Evolutionary conservation across 108 stramenopile species (phyloP).

Genomic region (Mayamaea pseudoterrestris): DNA sequence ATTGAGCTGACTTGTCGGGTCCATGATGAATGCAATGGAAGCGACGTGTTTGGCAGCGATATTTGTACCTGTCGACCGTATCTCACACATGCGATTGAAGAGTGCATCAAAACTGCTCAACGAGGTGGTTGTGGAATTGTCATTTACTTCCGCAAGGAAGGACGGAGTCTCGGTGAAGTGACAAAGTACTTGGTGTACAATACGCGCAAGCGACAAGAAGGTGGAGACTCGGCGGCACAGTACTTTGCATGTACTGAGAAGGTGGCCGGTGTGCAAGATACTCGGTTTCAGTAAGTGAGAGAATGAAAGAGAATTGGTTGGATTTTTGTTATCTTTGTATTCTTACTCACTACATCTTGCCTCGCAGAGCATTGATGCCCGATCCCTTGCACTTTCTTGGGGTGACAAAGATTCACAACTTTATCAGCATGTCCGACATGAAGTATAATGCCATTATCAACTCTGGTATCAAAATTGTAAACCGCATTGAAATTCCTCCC

Average conservation of each 20-base stretch:
- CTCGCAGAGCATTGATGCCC: constrained; percentile 97
- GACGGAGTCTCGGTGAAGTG: constrained; percentile 90
- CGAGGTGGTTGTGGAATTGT: constrained; percentile 90
- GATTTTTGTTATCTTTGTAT: too few species aligned
- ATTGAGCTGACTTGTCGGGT: constrained; percentile 94
- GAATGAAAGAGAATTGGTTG: too few species aligned
- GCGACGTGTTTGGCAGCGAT: constrained; percentile 96
- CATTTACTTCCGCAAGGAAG: constrained; percentile 98
- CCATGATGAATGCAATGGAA: constrained; percentile 99
- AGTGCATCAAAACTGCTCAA: constrained; percentile 94
- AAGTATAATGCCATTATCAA: constrained; percentile 97
- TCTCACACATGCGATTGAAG: constrained; percentile 98
- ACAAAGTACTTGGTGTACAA: constrained; percentile 99
- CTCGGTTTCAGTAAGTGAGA: constrained; percentile 96
- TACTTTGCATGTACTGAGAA: constrained; percentile 98
- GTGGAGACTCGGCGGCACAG: constrained; percentile 87
- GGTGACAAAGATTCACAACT: constrained; percentile 92
- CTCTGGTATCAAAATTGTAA: constrained; percentile 95
- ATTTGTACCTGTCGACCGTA: constrained; percentile 98
- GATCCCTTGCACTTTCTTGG: constrained; percentile 95
- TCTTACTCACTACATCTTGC: too few species aligned
- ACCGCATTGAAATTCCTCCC: constrained; percentile 94
- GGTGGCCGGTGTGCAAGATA: constrained; percentile 93
- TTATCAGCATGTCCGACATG: constrained; percentile 98
- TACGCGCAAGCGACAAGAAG: constrained; percentile 94